phyloP scores from a whole-genome alignment of 352 stramenopile species.

The Pythium chondricola region DNA sequence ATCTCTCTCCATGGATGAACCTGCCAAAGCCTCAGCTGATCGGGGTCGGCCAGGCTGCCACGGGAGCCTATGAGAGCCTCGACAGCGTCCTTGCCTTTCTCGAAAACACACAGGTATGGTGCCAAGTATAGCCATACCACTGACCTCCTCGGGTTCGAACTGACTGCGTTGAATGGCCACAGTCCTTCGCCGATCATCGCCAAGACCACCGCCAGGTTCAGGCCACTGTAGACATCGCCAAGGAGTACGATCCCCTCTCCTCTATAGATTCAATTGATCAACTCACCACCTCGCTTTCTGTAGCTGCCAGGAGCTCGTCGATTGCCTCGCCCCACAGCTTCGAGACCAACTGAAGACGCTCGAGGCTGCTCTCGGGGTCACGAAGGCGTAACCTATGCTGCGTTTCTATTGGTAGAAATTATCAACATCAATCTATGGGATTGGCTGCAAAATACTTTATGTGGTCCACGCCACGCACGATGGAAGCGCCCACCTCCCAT shows the following conservation, averaged over 20 bases:
- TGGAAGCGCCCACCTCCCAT: background rate
- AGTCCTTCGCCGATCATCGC: constrained; percentile 14
- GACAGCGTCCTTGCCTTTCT: constrained; percentile 32
- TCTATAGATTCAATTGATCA: too few species aligned
- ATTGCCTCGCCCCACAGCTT: constrained; percentile 25
- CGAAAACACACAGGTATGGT: constrained; percentile 26
- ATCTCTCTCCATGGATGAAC: constrained; percentile 22
- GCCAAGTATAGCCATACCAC: background rate
- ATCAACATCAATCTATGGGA: too few species aligned
- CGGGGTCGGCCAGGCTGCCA: constrained; percentile 23
- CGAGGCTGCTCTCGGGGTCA: constrained; percentile 19
- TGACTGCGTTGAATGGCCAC: background rate
- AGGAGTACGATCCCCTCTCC: constrained; percentile 22
- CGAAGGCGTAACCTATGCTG: too few species aligned
- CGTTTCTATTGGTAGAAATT: too few species aligned
- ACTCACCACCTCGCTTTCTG: background rate
- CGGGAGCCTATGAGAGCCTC: constrained; percentile 20
- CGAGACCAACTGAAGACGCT: constrained; percentile 30
- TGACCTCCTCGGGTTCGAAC: too few species aligned
- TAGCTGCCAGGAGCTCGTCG: constrained; percentile 31
- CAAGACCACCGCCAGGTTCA: constrained; percentile 18
- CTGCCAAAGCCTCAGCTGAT: constrained; percentile 17
- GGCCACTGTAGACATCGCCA: constrained; percentile 22
- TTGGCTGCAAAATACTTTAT: too few species aligned
- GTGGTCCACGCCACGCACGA: too few species aligned